Base-by-base conservation (phyloP, 257 asterid species). In the Echium plantagineum region DNA sequence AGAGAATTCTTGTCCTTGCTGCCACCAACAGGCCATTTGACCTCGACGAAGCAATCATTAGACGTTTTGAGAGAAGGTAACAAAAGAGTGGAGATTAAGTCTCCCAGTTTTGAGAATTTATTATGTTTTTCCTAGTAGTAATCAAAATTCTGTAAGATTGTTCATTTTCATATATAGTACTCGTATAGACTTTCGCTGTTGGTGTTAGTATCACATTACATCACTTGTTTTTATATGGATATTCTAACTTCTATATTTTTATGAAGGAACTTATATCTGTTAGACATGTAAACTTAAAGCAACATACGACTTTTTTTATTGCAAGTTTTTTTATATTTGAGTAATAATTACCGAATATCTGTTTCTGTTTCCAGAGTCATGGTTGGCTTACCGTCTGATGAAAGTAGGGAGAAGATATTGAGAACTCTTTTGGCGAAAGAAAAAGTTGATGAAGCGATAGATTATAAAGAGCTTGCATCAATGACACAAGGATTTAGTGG, bases 1-100 rank as follows among this genome's bases (percentile, higher is more conserved):
- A 82, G 71, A 77, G 84, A 62, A 89, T 89, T 69, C 84, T 89
- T 55, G 96, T 89, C 63, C 94, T 89, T 54, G 95, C 94, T 58
- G 96, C 96, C 26, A 89, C 96, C 12, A 85, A 89, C 72, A 64
- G 96, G 64, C 94, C 97, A 38, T 85, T 89, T 70, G 97, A 89
- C 78, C 95, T 89, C 1, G 97, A 89, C 62, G 95, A 89, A 75
- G 97, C 95, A 61, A 84, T 86, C 72, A 89, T 89, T 46, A 72
- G 97, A 75, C 95, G 91, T 63, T 86, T 89, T 32, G 91, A 89
- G 78, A 75, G 97, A 81, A 83, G 96, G 94, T 89, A 72, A 10
- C 4, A n/a, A 21, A n/a, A 7, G 9, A 7, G 46, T 8, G 6
- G 46, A 35, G 46, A 35, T 35, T 35, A n/a, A n/a, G 46, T 35